Base-by-base conservation (phyloP, 2,329 filamentous ascomycete genomes). In the Ceratocystis papillata region DNA sequence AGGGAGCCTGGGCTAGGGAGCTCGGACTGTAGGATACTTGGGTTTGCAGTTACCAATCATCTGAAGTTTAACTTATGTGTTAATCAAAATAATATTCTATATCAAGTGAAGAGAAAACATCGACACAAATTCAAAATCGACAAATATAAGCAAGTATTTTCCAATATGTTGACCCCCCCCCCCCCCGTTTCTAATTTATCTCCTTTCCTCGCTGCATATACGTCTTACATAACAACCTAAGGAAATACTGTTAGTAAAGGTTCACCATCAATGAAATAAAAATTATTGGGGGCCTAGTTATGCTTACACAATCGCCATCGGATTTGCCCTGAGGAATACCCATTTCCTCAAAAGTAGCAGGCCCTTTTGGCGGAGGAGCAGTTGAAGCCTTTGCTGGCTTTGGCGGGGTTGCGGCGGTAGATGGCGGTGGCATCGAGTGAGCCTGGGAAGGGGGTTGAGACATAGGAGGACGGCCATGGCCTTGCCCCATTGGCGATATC, bases 271-370 rank as follows among this genome's bases (percentile, higher is more conserved):
- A 20, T 15, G n/a, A 37, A 22, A 8, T 10, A n/a, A 20, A 17
- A 41, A 44, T 12, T 17, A 20, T 44, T 33, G 8, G 22, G 22
- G 22, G 48, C 25, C 3, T 25, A 25, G 8, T 28, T 41, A 68
- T 22, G 81, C 82, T 81, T 84, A 96, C 92, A 79, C 93, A 99
- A 76, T 97, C 92, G 70, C 84, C 83, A n/a, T 96, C 89, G 69
- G 87, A 83, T 76, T 94, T 92, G 61, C 81, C 86, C 72, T 86
- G 83, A 5, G 91, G 90, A 71, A 99, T 93, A 48, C 94, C 94
- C 94, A 99, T 99, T 74, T 95, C 92, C 74, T 96, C 93, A 75
- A 99, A 99, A 0, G 94, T 97, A 71, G 94, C 90, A 0, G 94
- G 93, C 10, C 93, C 94, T 73, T 91, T 89, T 62, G 81, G 82